A percentile compares a stretch with the other conserved stretches of the same genome.
These are phyloP conservation scores for Sideroxylon spinosum DNA, from an alignment of 179 eudicot species.

Conservation along the genomic window DNA sequence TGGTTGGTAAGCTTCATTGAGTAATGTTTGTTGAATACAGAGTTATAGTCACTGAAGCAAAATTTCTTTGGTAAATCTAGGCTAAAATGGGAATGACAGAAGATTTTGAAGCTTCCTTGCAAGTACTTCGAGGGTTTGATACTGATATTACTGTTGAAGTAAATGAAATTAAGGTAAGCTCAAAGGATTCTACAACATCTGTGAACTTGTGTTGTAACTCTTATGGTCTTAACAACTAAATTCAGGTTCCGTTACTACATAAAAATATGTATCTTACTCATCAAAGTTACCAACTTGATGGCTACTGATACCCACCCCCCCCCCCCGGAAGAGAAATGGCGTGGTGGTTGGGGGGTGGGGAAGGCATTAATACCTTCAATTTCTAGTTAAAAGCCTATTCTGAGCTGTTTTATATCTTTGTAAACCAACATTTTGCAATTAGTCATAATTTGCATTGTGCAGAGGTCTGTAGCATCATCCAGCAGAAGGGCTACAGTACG, in stretches of 20 bases:
- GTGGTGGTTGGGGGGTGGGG: not conserved
- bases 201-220: not conserved
- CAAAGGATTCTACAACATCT: not conserved
- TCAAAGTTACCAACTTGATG: not conserved
- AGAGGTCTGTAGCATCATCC: slow-evolving; percentile 86
- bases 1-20: slow-evolving; percentile 71
- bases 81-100: slow-evolving; percentile 96
- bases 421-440: slow-evolving; percentile 1
- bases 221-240: not conserved
- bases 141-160: slow-evolving; percentile 84
- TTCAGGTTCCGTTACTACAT: not conserved
- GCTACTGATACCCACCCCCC: not conserved
- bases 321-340: too few relatives aligned
- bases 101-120: slow-evolving; percentile 89
- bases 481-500: slow-evolving; percentile 73
- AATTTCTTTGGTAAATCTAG: slow-evolving; percentile 32
- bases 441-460: slow-evolving; percentile 19
- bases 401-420: slow-evolving; percentile 2
- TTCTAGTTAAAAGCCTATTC: not conserved
- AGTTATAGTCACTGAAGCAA: slow-evolving; percentile 12
- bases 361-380: not conserved
- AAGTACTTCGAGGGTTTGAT: slow-evolving; percentile 98
- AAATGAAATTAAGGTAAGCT: slow-evolving; percentile 79
- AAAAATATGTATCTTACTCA: not conserved
- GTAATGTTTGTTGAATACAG: not conserved